Evolutionary conservation across 805 yeast genomes (phyloP).

Genomic region (Kodamaea fukazawae): DNA sequence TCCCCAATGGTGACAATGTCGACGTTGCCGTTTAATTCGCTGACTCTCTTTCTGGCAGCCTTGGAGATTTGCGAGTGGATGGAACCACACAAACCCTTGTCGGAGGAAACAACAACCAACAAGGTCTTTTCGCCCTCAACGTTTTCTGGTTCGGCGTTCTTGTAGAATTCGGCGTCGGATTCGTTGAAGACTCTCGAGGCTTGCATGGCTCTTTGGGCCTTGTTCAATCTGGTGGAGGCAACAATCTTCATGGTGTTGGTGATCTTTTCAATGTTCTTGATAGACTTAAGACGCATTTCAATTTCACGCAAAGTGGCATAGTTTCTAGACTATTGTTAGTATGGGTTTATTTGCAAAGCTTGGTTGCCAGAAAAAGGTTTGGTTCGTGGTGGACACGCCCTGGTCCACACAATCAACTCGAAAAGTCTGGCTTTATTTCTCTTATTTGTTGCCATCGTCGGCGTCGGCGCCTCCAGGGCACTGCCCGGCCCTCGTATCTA

Average conservation of each 20-base stretch:
- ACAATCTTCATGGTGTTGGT: slow-evolving; percentile 99
- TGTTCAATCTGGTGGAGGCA: slow-evolving; percentile 93
- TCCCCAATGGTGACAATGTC: slow-evolving; percentile 92
- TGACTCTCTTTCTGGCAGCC: slow-evolving; percentile 69
- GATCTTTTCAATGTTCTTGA: slow-evolving; percentile 98
- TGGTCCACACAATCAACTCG: too few relatives aligned
- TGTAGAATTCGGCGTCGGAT: slow-evolving; percentile 75
- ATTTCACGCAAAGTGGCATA: slow-evolving; percentile 99
- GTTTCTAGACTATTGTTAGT: slow-evolving; percentile 54
- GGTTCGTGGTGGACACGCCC: too few relatives aligned
- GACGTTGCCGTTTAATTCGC: slow-evolving; percentile 57
- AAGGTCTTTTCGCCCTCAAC: slow-evolving; percentile 62
- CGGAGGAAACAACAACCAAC: slow-evolving; percentile 87
- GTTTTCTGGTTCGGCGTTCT: slow-evolving; percentile 74
- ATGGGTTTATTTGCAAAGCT: too few relatives aligned
- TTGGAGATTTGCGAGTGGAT: slow-evolving; percentile 94
- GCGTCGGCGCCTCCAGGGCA: too few relatives aligned
- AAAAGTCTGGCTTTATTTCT: too few relatives aligned
- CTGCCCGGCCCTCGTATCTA: too few relatives aligned
- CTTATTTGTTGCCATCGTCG: too few relatives aligned
- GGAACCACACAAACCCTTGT: slow-evolving; percentile 98
- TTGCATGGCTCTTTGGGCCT: slow-evolving; percentile 93
- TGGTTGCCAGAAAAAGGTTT: too few relatives aligned
- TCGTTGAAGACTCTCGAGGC: slow-evolving; percentile 81
- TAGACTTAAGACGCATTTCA: slow-evolving; percentile 95